These are phyloP conservation scores for Trichosporon ovoides DNA, from an alignment of 1,284 basidiomycete genomes.

Conservation along the genomic window DNA sequence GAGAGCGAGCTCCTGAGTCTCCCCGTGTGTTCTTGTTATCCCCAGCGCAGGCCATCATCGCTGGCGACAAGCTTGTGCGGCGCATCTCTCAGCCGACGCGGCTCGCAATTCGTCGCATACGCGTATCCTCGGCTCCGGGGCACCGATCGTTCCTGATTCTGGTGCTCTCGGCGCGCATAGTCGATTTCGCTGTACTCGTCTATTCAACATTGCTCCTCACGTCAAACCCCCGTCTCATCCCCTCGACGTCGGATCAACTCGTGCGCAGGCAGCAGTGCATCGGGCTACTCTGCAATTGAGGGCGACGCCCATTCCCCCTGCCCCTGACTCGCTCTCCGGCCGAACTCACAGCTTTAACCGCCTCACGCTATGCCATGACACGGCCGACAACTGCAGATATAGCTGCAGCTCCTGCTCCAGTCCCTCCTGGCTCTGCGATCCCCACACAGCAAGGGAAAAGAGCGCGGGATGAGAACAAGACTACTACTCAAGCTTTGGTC, in stretches of 20 bases:
- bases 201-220: not conserved
- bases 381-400: not conserved
- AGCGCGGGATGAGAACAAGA: slow-evolving; percentile 56
- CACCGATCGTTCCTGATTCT: slow-evolving; percentile 3
- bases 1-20: too few species aligned
- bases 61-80: not conserved
- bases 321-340: not conserved
- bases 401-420: not conserved
- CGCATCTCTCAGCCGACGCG: not conserved
- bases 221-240: not conserved
- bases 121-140: not conserved
- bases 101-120: not conserved
- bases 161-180: not conserved
- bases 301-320: not conserved
- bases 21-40: too few species aligned
- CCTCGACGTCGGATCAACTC: too few species aligned
- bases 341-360: not conserved
- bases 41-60: not conserved
- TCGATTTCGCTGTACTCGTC: not conserved
- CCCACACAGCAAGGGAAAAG: slow-evolving; percentile 47
- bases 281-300: not conserved
- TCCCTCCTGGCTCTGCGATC: not conserved
- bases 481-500: not conserved
- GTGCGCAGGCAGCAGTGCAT: too few species aligned
- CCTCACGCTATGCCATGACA: slow-evolving; percentile 4